Base-by-base conservation (phyloP, 352 stramenopile genomes). In the Phytophthora cactorum region DNA sequence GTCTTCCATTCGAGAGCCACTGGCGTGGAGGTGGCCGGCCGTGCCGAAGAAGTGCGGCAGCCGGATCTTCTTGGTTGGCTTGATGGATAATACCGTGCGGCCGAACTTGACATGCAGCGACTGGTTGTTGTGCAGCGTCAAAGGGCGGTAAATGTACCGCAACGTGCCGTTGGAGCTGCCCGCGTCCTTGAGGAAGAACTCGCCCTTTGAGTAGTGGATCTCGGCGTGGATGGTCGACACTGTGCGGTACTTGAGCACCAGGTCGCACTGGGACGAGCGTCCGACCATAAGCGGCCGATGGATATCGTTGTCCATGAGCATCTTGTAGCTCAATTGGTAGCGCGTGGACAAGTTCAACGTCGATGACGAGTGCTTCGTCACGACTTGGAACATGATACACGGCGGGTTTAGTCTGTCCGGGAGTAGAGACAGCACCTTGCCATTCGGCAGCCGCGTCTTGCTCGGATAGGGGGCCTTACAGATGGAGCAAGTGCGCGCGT, bases 201-300 rank as follows among this genome's bases (percentile, higher is more conserved):
- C 91, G 14, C 94, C 95, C 72, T 96, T 96, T 14, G 90, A 88
- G 66, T 98, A 98, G 43, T 97, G 87, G 64, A 98, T 97, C 44
- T 96, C 88, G 1, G 95, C 93, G 68, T 98, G 95, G 54, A 97
- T 96, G 29, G 93, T 97, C 17, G 90, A 98, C 17, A 98, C 93
- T 12, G 95, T 98, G 51, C 93, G 88, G 79, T 98, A 98, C 75
- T 98, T 97, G 25, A 98, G 82, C 50, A 98, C 92, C 60, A 98
- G 86, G 62, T 98, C 93, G 67, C 91, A 98, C 70, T 96, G 91
- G 31, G 93, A 98, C 59, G 93, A 98, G 10, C 95, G 89, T 5
- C 95, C 95, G 12, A 98, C 84, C 72, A 98, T 95, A 8, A 98
- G 81, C 44, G 91, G 81, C 68, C 96, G 79, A 74, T 90, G 70